Evolutionary conservation across 2,329 filamentous ascomycete species (phyloP).

Genomic region (Botrytis fabae): DNA sequence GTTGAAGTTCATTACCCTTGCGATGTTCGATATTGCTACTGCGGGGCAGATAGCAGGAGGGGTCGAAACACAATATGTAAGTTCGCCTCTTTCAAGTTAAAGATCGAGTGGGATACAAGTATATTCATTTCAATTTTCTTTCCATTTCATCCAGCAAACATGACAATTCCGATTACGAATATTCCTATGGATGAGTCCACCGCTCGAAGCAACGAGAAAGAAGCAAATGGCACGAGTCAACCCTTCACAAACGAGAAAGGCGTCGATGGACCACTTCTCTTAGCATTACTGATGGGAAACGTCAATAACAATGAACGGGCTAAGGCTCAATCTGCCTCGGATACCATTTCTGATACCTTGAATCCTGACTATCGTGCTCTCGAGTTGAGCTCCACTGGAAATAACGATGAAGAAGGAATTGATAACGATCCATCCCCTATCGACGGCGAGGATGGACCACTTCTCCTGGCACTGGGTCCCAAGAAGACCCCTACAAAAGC

Average conservation of each 20-base stretch:
- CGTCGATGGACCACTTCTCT: neutral
- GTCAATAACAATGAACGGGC: neutral
- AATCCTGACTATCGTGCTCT: neutral
- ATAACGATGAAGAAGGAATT: neutral
- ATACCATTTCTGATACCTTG: neutral
- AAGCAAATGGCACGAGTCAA: neutral
- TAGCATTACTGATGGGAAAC: neutral
- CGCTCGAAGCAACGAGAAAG: neutral
- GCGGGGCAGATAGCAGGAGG: neutral
- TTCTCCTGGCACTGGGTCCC: neutral
- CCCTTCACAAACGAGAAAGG: neutral
- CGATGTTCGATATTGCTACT: neutral
- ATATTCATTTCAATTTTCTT: no score
- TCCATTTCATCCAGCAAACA: neutral
- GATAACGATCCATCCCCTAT: neutral
- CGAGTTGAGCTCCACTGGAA: neutral
- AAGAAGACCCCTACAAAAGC: no score
- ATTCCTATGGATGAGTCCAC: no score
- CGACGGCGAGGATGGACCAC: neutral
- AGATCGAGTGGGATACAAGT: neutral
- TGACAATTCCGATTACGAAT: neutral
- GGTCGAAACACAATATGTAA: neutral
- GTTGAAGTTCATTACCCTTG: neutral
- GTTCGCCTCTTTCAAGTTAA: no score
- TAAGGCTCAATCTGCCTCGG: neutral